Evolutionary conservation across 306 rosid species (phyloP).

Genomic region (Malus fusca): DNA sequence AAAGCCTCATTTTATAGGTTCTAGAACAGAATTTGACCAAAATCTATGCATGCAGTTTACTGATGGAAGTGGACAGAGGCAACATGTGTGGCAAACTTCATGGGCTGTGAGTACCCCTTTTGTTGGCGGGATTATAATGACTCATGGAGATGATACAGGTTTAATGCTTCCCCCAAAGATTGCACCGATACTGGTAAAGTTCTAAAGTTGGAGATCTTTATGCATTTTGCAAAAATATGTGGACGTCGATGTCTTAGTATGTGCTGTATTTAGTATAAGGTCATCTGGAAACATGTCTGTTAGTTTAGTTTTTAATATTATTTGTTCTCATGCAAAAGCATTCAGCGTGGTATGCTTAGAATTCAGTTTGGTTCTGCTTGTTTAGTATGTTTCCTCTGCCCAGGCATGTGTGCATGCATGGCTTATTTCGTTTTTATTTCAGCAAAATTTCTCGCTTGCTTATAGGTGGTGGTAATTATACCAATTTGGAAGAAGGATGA

Average conservation of each 20-base stretch:
- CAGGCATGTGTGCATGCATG: background rate
- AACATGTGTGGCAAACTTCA: slow-evolving; percentile 86
- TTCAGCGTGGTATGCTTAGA: background rate
- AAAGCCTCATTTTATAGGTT: background rate
- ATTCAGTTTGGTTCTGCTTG: background rate
- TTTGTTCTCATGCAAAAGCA: background rate
- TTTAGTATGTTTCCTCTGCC: background rate
- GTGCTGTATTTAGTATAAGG: no score
- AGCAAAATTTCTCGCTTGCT: slow-evolving; percentile 8
- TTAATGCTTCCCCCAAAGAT: slow-evolving; percentile 90
- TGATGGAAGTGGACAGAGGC: slow-evolving; percentile 78
- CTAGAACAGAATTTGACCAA: slow-evolving; percentile 10
- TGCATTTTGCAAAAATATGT: background rate
- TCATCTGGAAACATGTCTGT: no score
- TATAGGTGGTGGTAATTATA: slow-evolving; percentile 75
- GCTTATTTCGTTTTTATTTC: background rate
- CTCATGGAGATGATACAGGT: slow-evolving; percentile 89
- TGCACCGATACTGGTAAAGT: slow-evolving; percentile 65
- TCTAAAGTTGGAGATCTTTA: slow-evolving; percentile 28
- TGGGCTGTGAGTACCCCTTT: slow-evolving; percentile 94
- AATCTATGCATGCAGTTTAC: slow-evolving; percentile 53
- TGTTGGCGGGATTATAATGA: slow-evolving; percentile 91
- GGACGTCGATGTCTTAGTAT: background rate
- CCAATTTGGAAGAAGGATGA: slow-evolving; percentile 95
- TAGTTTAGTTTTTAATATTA: background rate